These are phyloP conservation scores for Fragaria nilgerrensis DNA, from an alignment of 306 rosid species.

Conservation along the genomic window DNA sequence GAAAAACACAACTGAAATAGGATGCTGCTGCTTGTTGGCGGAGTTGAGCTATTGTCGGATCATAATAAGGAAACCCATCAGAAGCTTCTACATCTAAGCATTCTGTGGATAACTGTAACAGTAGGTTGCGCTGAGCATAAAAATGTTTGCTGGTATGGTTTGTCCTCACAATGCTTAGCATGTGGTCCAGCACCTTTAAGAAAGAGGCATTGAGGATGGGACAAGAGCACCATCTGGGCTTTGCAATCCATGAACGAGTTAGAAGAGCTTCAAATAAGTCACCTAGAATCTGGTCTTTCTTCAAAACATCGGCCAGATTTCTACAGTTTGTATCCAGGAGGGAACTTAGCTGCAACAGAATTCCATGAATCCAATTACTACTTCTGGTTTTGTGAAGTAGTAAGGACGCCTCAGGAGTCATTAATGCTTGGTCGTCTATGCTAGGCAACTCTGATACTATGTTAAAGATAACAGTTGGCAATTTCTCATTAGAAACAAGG, in stretches of 20 bases:
- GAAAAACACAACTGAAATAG: slow-evolving; percentile 80
- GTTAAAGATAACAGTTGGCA: slow-evolving; percentile 61
- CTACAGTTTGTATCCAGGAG: slow-evolving; percentile 75
- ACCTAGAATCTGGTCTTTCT: slow-evolving; percentile 65
- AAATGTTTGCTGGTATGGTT: slow-evolving; percentile 42
- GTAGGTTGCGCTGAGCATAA: slow-evolving; percentile 45
- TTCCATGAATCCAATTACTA: slow-evolving; percentile 79
- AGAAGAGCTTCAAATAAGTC: slow-evolving; percentile 59
- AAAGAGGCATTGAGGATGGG: slow-evolving; percentile 72
- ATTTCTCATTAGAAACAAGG: slow-evolving; percentile 80
- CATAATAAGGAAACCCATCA: slow-evolving; percentile 46
- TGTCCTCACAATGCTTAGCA: slow-evolving; percentile 69
- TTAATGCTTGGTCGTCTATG: slow-evolving; percentile 29
- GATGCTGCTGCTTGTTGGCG: slow-evolving; percentile 80
- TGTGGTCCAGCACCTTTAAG: slow-evolving; percentile 67
- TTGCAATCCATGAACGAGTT: slow-evolving; percentile 63
- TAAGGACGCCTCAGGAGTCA: slow-evolving; percentile 26
- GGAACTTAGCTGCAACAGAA: slow-evolving; percentile 72
- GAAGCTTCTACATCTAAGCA: slow-evolving; percentile 69
- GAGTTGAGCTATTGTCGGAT: slow-evolving; percentile 77
- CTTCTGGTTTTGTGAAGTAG: slow-evolving; percentile 21
- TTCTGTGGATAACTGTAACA: slow-evolving; percentile 64
- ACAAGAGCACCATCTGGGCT: slow-evolving; percentile 59
- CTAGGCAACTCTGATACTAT: slow-evolving; percentile 74
- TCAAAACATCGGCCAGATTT: slow-evolving; percentile 69